These are phyloP conservation scores for Mycena belliarum DNA, from an alignment of 768 basidiomycete genomes.

Conservation along the genomic window DNA sequence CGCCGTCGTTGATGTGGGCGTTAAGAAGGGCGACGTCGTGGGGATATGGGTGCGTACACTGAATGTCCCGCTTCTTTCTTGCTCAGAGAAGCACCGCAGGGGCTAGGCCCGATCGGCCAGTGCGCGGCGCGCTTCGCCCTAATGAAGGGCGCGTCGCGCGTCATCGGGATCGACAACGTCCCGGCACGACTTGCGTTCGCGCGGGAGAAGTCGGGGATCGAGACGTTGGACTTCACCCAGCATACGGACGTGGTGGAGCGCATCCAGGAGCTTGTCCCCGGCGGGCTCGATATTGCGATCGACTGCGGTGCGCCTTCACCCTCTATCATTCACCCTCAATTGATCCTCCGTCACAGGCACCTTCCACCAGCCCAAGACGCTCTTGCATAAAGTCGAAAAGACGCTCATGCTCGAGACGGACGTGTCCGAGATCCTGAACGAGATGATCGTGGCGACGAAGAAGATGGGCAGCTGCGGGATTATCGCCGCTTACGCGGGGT, in stretches of 20 bases:
- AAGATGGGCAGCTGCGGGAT: constrained; percentile 65
- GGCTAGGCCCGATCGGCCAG: constrained; percentile 70
- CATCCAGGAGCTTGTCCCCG: constrained; percentile 59
- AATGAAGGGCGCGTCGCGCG: constrained; percentile 66
- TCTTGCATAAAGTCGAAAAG: constrained; percentile 69
- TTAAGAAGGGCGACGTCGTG: constrained; percentile 70
- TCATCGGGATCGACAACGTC: constrained; percentile 72
- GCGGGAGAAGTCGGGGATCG: constrained; percentile 49
- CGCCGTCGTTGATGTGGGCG: constrained; percentile 69
- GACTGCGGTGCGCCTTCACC: constrained; percentile 47
- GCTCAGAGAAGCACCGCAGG: constrained; percentile 40
- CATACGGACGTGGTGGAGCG: constrained; percentile 50
- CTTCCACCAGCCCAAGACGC: constrained; percentile 71
- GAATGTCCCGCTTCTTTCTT: neutral
- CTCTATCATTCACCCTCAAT: no score
- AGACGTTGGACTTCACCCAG: constrained; percentile 60
- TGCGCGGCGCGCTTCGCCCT: constrained; percentile 61
- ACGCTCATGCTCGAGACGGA: constrained; percentile 76
- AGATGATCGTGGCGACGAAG: constrained; percentile 46
- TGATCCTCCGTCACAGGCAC: constrained; percentile 44
- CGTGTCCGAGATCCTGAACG: constrained; percentile 59
- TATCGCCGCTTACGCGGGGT: constrained; percentile 70
- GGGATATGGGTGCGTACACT: constrained; percentile 70
- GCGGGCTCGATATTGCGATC: constrained; percentile 64
- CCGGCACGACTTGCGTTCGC: constrained; percentile 46